A percentile compares a stretch with the other conserved stretches of the same genome.
Evolutionary conservation across 169 alveolate genomes (phyloP).

Genomic region (Prorocentrum cordatum): DNA sequence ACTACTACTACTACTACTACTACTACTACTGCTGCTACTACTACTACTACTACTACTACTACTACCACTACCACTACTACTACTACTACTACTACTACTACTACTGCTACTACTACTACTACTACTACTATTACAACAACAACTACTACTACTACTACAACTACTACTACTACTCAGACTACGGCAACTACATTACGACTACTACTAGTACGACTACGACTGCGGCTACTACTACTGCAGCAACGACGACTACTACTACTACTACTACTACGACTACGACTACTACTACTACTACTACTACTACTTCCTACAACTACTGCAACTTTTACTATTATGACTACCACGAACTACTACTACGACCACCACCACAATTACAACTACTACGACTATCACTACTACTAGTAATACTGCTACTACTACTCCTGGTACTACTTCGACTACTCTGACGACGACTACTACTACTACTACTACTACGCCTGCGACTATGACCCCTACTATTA

Average conservation of each 20-base stretch:
- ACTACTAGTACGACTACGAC: background rate
- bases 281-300: background rate
- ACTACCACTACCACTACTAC: background rate
- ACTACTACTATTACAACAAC: background rate
- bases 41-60: background rate
- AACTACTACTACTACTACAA: too few relatives aligned
- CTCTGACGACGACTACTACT: background rate
- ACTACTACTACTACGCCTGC: background rate
- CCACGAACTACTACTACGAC: too few relatives aligned
- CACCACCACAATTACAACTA: too few relatives aligned
- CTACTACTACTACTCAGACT: background rate
- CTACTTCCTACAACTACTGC: background rate
- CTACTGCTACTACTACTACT: background rate
- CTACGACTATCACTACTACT: too few relatives aligned
- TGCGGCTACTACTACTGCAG: background rate
- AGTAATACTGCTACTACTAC: background rate
- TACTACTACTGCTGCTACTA: too few relatives aligned
- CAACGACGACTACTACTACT: background rate
- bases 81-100: background rate
- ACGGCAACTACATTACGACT: background rate
- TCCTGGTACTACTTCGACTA: background rate
- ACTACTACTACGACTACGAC: background rate
- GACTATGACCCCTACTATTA: background rate
- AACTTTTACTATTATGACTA: too few relatives aligned
- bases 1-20: too few relatives aligned